Conservation (phyloP, 2,329 filamentous ascomycete species). For the Fusarium veterinarium region DNA sequence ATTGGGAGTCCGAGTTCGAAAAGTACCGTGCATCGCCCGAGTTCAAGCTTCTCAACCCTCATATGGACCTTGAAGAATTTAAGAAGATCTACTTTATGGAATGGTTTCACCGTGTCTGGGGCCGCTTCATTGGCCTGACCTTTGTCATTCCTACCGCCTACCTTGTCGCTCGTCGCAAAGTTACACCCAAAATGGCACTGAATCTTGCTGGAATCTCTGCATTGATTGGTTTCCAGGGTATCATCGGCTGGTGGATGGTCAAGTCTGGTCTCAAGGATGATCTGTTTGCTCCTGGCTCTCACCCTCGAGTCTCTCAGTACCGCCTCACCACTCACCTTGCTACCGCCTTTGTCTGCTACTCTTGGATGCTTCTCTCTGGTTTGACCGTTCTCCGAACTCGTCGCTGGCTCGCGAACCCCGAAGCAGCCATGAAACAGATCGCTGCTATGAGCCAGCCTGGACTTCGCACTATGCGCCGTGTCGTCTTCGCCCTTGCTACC, state of each 20-base stretch:
- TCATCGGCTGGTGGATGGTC: slow-evolving; percentile 99
- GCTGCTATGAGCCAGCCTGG: slow-evolving; percentile 72
- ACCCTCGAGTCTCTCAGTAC: slow-evolving; percentile 95
- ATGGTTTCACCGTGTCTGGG: slow-evolving; percentile 96
- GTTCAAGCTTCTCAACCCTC: slow-evolving; percentile 89
- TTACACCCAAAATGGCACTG: slow-evolving; percentile 80
- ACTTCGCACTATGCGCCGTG: slow-evolving; percentile 79
- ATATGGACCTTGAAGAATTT: slow-evolving; percentile 94
- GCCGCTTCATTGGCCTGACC: slow-evolving; percentile 87
- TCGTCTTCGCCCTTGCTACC: slow-evolving; percentile 74
- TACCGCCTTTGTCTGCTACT: slow-evolving; percentile 92
- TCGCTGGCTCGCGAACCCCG: slow-evolving; percentile 75
- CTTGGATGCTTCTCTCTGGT: slow-evolving; percentile 92
- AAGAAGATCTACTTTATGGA: slow-evolving; percentile 99
- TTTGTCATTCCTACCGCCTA: slow-evolving; percentile 91
- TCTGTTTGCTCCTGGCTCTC: slow-evolving; percentile 88
- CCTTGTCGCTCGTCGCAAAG: slow-evolving; percentile 83
- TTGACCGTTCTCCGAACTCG: slow-evolving; percentile 84
- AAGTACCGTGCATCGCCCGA: slow-evolving; percentile 95
- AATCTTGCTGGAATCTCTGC: slow-evolving; percentile 85
- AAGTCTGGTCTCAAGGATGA: slow-evolving; percentile 96
- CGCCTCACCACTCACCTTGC: slow-evolving; percentile 89
- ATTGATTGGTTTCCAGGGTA: slow-evolving; percentile 93
- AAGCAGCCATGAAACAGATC: slow-evolving; percentile 69
- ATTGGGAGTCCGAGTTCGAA: slow-evolving; percentile 93